Percentiles rank a stretch among this genome's conserved stretches.
Conservation (phyloP, 768 basidiomycete species). For the Leccinum pellstonianum region DNA sequence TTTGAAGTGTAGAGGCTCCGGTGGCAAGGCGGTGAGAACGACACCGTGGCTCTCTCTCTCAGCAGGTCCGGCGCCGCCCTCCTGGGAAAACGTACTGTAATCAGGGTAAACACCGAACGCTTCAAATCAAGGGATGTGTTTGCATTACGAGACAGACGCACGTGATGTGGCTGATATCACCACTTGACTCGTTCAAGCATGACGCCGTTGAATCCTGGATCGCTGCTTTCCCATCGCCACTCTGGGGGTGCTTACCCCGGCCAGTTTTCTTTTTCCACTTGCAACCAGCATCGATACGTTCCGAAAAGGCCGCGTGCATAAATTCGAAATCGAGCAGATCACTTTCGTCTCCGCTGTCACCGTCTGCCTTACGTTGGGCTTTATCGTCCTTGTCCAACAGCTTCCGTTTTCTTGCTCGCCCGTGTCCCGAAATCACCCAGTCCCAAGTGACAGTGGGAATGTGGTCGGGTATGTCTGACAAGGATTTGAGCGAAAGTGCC, state of each 20-base stretch:
- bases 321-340: conserved; percentile 38
- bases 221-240: not conserved
- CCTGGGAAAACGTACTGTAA: conserved; percentile 39
- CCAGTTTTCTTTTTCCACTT: conserved; percentile 19
- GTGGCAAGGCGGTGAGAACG: conserved; percentile 24
- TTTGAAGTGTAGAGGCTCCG: conserved; percentile 23
- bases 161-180: conserved; percentile 49
- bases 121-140: not conserved
- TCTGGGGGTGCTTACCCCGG: not conserved
- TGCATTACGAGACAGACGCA: conserved; percentile 29
- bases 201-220: not conserved
- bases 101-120: conserved; percentile 15
- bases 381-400: conserved; percentile 9
- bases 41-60: not conserved
- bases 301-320: conserved; percentile 46
- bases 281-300: conserved; percentile 47
- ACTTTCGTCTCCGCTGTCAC: conserved; percentile 4
- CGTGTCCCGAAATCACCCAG: conserved; percentile 52
- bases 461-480: conserved; percentile 59
- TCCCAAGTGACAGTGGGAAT: conserved; percentile 65
- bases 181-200: conserved; percentile 11
- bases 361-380: conserved; percentile 10
- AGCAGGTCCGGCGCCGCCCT: conserved; percentile 10
- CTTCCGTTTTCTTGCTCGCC: conserved; percentile 20
- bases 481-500: conserved; percentile 47